These are phyloP conservation scores for Aquilaria sinensis DNA, from an alignment of 345 rosid genomes.

Conservation along the genomic window DNA sequence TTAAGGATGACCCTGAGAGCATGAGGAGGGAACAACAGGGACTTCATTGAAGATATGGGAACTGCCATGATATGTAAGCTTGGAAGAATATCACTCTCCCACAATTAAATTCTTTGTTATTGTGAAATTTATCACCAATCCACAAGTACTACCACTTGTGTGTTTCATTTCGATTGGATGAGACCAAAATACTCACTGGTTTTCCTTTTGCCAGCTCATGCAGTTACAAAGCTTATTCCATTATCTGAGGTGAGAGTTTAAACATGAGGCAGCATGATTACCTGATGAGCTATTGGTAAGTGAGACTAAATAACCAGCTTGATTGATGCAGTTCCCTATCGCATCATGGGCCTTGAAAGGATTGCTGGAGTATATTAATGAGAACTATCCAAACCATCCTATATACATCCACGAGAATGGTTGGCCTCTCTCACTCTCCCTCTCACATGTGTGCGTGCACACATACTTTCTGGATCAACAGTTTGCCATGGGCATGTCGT, in stretches of 20 bases:
- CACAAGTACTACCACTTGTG: not conserved
- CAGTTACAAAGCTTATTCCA: constrained; percentile 10
- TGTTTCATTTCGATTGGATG: not conserved
- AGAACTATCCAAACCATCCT: constrained; percentile 34
- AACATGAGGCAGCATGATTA: not conserved
- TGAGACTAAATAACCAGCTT: constrained; percentile 7
- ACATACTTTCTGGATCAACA: too few species aligned
- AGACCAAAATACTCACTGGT: not conserved
- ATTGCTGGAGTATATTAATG: constrained; percentile 29
- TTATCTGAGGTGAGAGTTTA: constrained; percentile 11
- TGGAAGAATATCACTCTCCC: not conserved
- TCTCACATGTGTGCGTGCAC: not conserved
- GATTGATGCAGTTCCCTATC: constrained; percentile 29
- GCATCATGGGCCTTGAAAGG: constrained; percentile 26
- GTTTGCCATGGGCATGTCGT: not conserved
- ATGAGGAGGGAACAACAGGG: constrained; percentile 17
- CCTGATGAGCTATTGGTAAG: not conserved
- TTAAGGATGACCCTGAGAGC: constrained; percentile 21
- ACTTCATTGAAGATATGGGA: constrained; percentile 32
- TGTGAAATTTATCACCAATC: not conserved
- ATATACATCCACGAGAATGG: constrained; percentile 50
- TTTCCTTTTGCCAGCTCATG: constrained; percentile 1
- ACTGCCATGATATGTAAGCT: constrained; percentile 14
- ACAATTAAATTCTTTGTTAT: not conserved
- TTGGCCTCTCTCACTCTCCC: constrained; percentile 12